These are phyloP conservation scores for Metarhizium anisopliae DNA, from an alignment of 2,329 filamentous ascomycete genomes.

Conservation along the genomic window DNA sequence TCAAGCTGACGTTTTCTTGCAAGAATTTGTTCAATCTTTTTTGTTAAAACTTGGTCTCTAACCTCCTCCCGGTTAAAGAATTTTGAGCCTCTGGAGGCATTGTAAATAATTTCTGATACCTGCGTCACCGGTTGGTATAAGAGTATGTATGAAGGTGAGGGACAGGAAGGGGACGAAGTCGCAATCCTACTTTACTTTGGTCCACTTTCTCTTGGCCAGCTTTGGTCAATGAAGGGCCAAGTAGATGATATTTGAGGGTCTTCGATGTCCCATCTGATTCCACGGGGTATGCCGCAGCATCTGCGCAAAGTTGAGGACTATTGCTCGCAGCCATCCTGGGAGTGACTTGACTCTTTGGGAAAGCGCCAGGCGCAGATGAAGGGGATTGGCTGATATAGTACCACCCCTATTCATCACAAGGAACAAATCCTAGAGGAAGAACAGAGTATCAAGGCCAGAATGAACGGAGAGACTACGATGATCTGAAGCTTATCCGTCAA, in stretches of 20 bases:
- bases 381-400: not conserved
- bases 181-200: constrained; percentile 61
- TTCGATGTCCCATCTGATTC: constrained; percentile 26
- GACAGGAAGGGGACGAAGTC: not conserved
- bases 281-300: not conserved
- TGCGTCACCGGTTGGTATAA: constrained; percentile 17
- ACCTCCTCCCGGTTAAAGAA: constrained; percentile 88
- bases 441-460: not conserved
- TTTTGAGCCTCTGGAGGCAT: constrained; percentile 91
- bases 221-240: constrained; percentile 88
- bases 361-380: not conserved
- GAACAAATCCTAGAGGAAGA: not conserved
- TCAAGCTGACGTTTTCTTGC: constrained; percentile 68
- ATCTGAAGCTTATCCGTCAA: not conserved
- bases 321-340: not conserved
- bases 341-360: not conserved
- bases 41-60: constrained; percentile 72
- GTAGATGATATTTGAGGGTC: constrained; percentile 79
- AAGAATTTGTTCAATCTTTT: constrained; percentile 76
- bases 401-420: not conserved
- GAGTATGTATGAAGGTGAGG: not conserved
- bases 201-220: constrained; percentile 91
- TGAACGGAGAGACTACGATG: not conserved
- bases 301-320: not conserved
- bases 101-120: constrained; percentile 95